phyloP scores from a whole-genome alignment of 495 filamentous ascomycete genomes.

The Aspergillus bertholletiae region DNA sequence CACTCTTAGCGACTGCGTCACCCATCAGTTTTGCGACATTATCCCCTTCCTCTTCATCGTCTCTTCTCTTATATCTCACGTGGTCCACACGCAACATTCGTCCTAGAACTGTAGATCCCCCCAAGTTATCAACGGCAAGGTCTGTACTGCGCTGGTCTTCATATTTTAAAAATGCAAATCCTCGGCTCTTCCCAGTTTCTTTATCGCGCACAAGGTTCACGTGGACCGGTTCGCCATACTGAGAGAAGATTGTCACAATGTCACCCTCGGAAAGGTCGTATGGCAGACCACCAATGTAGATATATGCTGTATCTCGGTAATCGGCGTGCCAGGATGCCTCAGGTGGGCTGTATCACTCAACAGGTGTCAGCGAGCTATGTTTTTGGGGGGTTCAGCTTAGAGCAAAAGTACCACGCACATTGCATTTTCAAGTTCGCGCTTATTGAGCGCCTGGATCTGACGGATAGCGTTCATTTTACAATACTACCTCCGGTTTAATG shows the following conservation, averaged over 20 bases:
- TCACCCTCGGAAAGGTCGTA: slow-evolving; percentile 95
- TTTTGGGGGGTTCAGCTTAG: not conserved
- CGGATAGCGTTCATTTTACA: slow-evolving; percentile 86
- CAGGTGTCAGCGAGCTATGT: slow-evolving; percentile 13
- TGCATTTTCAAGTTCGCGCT: slow-evolving; percentile 87
- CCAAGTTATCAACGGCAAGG: slow-evolving; percentile 91
- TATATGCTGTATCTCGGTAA: slow-evolving; percentile 93
- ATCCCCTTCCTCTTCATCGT: slow-evolving; percentile 76
- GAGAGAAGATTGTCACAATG: slow-evolving; percentile 93
- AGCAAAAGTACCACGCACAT: slow-evolving; percentile 45
- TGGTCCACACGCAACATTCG: slow-evolving; percentile 86
- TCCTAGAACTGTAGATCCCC: slow-evolving; percentile 79
- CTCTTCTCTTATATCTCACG: slow-evolving; percentile 80
- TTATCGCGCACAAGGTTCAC: slow-evolving; percentile 90
- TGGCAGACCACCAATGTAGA: slow-evolving; percentile 93
- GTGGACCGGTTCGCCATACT: slow-evolving; percentile 91
- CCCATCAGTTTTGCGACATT: slow-evolving; percentile 42
- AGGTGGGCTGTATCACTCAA: slow-evolving; percentile 49
- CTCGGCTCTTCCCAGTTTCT: slow-evolving; percentile 89
- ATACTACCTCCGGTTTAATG: not conserved
- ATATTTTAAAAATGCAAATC: slow-evolving; percentile 95
- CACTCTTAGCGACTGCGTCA: slow-evolving; percentile 17
- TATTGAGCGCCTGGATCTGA: slow-evolving; percentile 87
- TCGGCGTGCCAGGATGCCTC: slow-evolving; percentile 96
- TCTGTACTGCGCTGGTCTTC: slow-evolving; percentile 97